Conservation (phyloP, 257 asterid genomes). For the Penstemon barbatus region DNA sequence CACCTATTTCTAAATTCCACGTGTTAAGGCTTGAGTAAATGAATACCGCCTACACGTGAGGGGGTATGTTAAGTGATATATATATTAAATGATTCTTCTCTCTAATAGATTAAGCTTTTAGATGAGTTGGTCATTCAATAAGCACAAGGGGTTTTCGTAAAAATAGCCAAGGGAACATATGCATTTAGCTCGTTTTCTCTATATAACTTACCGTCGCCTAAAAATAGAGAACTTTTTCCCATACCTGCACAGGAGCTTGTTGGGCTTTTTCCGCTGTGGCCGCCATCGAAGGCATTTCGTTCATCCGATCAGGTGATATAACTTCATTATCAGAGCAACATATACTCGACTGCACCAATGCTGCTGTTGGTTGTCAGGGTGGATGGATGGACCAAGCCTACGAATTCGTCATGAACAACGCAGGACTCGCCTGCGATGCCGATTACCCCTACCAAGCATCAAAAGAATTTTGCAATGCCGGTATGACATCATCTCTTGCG, state of each 20-base stretch:
- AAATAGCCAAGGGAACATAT: no score
- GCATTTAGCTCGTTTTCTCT: no score
- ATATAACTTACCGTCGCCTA: no score
- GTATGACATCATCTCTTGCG: background rate
- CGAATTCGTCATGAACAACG: background rate
- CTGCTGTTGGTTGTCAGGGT: slow-evolving; percentile 8
- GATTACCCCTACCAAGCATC: slow-evolving; percentile 19
- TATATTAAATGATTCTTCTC: no score
- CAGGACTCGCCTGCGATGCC: slow-evolving; percentile 13
- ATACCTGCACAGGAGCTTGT: slow-evolving; percentile 11
- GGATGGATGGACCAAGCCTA: slow-evolving; percentile 9
- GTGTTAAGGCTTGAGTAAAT: no score
- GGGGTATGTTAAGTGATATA: no score
- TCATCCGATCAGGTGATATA: slow-evolving; percentile 13
- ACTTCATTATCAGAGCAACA: slow-evolving; percentile 26
- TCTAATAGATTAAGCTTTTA: no score
- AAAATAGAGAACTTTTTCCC: background rate
- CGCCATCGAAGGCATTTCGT: slow-evolving; percentile 13
- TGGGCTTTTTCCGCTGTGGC: slow-evolving; percentile 29
- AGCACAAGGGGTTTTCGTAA: no score
- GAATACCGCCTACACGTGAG: no score
- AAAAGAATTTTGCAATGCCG: background rate
- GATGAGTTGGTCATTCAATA: no score
- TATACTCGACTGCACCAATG: slow-evolving; percentile 23
- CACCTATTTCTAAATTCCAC: no score